These are phyloP conservation scores for Stephania japonica DNA, from an alignment of 164 flowering plant species.

Conservation along the genomic window DNA sequence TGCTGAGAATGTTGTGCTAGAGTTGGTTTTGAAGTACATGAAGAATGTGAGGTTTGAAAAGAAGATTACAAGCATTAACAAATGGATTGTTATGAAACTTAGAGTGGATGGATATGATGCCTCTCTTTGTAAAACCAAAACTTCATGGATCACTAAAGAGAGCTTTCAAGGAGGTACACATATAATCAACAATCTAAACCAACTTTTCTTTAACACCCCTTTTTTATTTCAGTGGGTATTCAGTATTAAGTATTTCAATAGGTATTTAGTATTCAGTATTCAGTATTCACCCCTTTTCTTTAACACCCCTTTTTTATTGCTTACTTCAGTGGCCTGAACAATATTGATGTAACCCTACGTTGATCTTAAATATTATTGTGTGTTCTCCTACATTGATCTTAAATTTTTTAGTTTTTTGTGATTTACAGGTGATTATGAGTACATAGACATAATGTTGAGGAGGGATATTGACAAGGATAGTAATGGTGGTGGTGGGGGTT, in stretches of 20 bases:
- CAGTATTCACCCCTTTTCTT: no score
- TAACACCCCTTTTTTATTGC: no score
- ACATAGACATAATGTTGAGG: slow-evolving; percentile 34
- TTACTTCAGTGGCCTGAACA: no score
- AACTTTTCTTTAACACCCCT: not conserved
- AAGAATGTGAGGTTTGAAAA: slow-evolving; percentile 18
- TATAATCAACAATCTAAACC: no score
- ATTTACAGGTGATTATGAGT: slow-evolving; percentile 50
- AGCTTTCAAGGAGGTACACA: slow-evolving; percentile 32
- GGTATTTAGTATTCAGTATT: no score
- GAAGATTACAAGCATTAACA: slow-evolving; percentile 22
- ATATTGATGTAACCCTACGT: no score
- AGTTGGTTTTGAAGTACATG: slow-evolving; percentile 29
- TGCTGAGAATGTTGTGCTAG: slow-evolving; percentile 29
- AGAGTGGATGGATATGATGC: slow-evolving; percentile 38
- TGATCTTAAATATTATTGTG: not conserved
- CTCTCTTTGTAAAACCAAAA: slow-evolving; percentile 29
- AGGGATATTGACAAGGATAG: no score
- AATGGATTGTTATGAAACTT: slow-evolving; percentile 34
- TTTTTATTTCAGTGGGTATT: no score
- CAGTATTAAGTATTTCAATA: no score
- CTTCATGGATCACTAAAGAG: slow-evolving; percentile 38
- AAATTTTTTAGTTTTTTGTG: not conserved
- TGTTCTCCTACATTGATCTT: not conserved
- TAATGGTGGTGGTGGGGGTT: slow-evolving; percentile 10